phyloP scores from a whole-genome alignment of 108 stramenopile genomes.

The Epithemia pelagica region DNA sequence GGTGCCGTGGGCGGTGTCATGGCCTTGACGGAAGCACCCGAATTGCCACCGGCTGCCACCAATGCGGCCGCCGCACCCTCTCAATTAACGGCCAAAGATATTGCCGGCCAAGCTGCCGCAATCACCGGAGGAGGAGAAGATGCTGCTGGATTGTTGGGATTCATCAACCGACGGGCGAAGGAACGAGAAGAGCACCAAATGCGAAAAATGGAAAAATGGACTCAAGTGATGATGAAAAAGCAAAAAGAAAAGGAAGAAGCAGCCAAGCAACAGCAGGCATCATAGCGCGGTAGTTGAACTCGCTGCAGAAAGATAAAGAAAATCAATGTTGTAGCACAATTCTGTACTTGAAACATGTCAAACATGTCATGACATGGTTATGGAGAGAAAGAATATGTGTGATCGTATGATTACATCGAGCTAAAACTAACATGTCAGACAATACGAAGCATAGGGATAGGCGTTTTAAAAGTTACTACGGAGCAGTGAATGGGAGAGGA shows the following conservation, averaged over 20 bases:
- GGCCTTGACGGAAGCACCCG: constrained; percentile 43
- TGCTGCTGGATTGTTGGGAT: constrained; percentile 53
- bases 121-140: constrained; percentile 13
- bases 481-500: too few species aligned
- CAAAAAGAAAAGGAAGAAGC: constrained; percentile 51
- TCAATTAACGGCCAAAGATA: constrained; percentile 77
- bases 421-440: too few species aligned
- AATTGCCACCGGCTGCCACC: constrained; percentile 39
- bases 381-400: too few species aligned
- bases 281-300: too few species aligned
- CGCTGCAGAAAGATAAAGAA: too few species aligned
- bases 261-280: neutral
- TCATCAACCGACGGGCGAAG: constrained; percentile 71
- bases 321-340: too few species aligned
- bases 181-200: constrained; percentile 75
- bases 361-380: too few species aligned
- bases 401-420: too few species aligned
- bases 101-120: constrained; percentile 70
- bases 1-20: constrained; percentile 19
- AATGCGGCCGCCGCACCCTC: constrained; percentile 17
- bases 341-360: too few species aligned
- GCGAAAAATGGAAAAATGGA: constrained; percentile 84
- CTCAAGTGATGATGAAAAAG: constrained; percentile 84
- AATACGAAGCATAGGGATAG: too few species aligned
- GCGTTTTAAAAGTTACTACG: too few species aligned